phyloP scores from a whole-genome alignment of 2,329 filamentous ascomycete genomes.

The Ophiostoma triangulosporum region DNA sequence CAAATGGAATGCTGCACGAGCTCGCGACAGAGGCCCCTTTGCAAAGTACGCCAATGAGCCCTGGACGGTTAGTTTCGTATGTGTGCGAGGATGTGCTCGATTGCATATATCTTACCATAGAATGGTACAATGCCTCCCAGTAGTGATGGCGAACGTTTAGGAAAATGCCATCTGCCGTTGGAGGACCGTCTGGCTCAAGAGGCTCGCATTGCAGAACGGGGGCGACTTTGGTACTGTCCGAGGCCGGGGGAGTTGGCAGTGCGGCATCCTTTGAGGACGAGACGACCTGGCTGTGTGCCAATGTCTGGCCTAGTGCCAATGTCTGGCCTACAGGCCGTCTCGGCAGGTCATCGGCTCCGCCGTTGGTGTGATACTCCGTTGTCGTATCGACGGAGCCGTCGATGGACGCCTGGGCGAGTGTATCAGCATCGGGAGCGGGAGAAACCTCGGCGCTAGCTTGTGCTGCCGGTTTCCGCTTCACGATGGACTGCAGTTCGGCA shows the following conservation, averaged over 20 bases:
- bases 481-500: slow-evolving; percentile 48
- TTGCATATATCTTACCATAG: slow-evolving; percentile 32
- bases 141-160: slow-evolving; percentile 46
- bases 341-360: slow-evolving; percentile 15
- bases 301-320: neutral
- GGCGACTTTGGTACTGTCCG: slow-evolving; percentile 2
- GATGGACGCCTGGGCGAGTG: neutral
- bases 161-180: slow-evolving; percentile 39
- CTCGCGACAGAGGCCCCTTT: slow-evolving; percentile 66
- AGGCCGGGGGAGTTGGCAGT: slow-evolving; percentile 7
- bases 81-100: too few species aligned
- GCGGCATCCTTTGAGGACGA: neutral
- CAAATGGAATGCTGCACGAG: slow-evolving; percentile 55
- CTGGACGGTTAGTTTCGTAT: slow-evolving; percentile 24
- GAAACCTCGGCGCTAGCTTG: neutral
- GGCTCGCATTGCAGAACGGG: neutral
- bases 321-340: slow-evolving; percentile 1
- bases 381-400: neutral
- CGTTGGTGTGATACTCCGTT: slow-evolving; percentile 2
- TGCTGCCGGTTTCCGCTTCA: slow-evolving; percentile 28
- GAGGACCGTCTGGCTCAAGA: slow-evolving; percentile 16
- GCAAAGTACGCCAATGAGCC: slow-evolving; percentile 73
- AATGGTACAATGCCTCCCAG: slow-evolving; percentile 47
- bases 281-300: neutral
- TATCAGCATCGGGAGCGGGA: neutral